Conservation (phyloP, 805 yeast species). For the Saccharomyces mikatae region DNA sequence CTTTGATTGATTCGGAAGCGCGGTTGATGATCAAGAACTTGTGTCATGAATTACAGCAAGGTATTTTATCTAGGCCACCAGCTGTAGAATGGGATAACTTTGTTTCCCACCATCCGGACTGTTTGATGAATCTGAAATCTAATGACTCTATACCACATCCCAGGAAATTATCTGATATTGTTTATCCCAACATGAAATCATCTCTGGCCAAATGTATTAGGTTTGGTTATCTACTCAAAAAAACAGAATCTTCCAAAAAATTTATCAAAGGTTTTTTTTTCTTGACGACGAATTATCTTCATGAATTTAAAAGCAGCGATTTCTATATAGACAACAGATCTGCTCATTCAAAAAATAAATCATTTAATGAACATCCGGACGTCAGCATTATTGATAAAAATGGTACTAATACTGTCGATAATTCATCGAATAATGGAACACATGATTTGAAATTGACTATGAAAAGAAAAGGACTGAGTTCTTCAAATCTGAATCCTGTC, state of each 20-base stretch:
- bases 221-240: constrained; percentile 52
- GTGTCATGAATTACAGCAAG: constrained; percentile 35
- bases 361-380: background rate
- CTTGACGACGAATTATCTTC: constrained; percentile 56
- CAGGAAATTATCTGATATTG: constrained; percentile 42
- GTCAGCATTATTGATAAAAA: constrained; percentile 5
- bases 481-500: constrained; percentile 39
- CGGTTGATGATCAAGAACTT: constrained; percentile 48
- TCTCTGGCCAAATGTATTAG: constrained; percentile 45
- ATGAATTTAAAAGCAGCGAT: constrained; percentile 48
- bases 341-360: background rate
- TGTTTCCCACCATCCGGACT: constrained; percentile 38
- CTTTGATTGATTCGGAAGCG: constrained; percentile 45
- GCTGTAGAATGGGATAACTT: constrained; percentile 65
- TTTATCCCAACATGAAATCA: constrained; percentile 46
- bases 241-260: constrained; percentile 53
- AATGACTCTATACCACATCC: constrained; percentile 34
- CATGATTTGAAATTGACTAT: constrained; percentile 1
- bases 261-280: constrained; percentile 59
- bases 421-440: constrained; percentile 31
- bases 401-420: constrained; percentile 4
- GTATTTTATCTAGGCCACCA: constrained; percentile 46
- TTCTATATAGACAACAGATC: constrained; percentile 13
- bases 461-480: constrained; percentile 15
- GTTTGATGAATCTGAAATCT: constrained; percentile 34